Conservation (phyloP, 768 basidiomycete species). For the Polyporus arcularius region DNA sequence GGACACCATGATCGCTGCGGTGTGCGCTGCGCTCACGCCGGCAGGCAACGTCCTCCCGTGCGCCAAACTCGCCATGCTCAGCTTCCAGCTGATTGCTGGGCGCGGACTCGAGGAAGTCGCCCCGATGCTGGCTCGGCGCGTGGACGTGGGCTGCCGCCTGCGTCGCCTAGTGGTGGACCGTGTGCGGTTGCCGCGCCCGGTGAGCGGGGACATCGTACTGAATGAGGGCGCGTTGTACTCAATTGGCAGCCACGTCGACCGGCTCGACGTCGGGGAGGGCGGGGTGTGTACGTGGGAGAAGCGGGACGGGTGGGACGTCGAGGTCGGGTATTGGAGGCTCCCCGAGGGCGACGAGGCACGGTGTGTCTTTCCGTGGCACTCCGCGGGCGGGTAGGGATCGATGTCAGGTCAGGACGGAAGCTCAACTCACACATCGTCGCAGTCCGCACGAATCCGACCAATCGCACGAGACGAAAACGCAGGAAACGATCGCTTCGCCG, state of each 20-base stretch:
- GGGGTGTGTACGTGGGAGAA: constrained; percentile 1
- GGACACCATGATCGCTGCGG: not conserved
- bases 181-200: not conserved
- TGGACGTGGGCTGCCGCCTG: not conserved
- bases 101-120: not conserved
- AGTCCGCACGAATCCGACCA: too few relatives aligned
- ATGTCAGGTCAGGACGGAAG: too few relatives aligned
- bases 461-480: too few relatives aligned
- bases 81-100: not conserved
- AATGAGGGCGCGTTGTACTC: not conserved
- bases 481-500: too few relatives aligned
- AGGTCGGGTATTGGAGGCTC: not conserved
- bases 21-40: not conserved
- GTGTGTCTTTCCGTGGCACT: not conserved
- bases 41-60: not conserved
- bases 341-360: constrained; percentile 1
- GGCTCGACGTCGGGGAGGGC: not conserved
- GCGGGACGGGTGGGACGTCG: not conserved
- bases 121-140: not conserved
- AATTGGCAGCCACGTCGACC: not conserved
- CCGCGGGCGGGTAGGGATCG: too few relatives aligned
- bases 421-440: too few relatives aligned
- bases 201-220: not conserved
- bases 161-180: not conserved
- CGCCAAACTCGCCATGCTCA: not conserved